Conservation (phyloP, 495 filamentous ascomycete genomes). For the Talaromyces wortmannii region DNA sequence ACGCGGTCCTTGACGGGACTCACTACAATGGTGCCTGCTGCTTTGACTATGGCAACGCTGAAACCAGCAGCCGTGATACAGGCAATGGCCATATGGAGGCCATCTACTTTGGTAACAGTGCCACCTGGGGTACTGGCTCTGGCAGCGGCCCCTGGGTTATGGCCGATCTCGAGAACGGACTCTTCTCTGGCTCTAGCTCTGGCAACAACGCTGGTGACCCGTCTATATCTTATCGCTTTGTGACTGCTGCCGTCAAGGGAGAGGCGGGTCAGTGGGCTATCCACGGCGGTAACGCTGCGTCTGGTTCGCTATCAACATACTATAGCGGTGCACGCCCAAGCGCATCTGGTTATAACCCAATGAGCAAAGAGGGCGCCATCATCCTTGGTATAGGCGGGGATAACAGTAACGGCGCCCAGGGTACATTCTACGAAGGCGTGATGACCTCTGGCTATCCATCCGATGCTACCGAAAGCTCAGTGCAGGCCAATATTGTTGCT, state of each 20-base stretch:
- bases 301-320: conserved; percentile 47
- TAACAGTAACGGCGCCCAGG: conserved; percentile 47
- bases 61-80: conserved; percentile 44
- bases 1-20: conserved; percentile 52
- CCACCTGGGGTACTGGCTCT: conserved; percentile 41
- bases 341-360: conserved; percentile 46
- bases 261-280: conserved; percentile 45
- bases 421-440: conserved; percentile 56
- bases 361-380: conserved; percentile 55
- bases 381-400: conserved; percentile 54
- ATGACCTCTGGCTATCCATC: conserved; percentile 54
- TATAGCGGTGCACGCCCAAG: conserved; percentile 45
- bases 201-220: conserved; percentile 37
- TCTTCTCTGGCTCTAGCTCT: conserved; percentile 43
- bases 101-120: conserved; percentile 48
- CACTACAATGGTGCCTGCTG: conserved; percentile 53
- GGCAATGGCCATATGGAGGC: conserved; percentile 56
- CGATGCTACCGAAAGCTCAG: conserved; percentile 44
- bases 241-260: conserved; percentile 47
- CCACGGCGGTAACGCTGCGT: conserved; percentile 45
- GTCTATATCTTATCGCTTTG: conserved; percentile 40
- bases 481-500: conserved; percentile 52
- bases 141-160: conserved; percentile 54
- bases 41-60: conserved; percentile 58
- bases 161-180: conserved; percentile 54